Evolutionary conservation across 306 rosid genomes (phyloP), one percentile per base, ranked within the genome.

Genomic region (Hippophae tibetana): DNA sequence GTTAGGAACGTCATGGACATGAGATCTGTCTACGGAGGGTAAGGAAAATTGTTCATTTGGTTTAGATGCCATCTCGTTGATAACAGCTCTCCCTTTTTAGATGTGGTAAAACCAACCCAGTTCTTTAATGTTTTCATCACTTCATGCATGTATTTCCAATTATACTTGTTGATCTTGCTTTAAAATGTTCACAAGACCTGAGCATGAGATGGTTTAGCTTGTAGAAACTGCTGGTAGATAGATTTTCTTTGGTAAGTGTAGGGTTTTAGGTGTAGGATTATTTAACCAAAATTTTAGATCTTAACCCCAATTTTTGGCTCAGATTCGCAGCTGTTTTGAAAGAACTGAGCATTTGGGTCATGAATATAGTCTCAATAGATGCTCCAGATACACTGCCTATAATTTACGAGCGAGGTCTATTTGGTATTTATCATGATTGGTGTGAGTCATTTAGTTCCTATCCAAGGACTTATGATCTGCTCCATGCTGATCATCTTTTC

Each of bases 381-480:
- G 59, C 94, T 6, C 76, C 97, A 8, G 99, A 93, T 49, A 93
- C 99, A 2, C 85, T 93, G 38, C 99, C 99, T 61, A 77, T 88
- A 54, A 88, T 93, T 63, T 93, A 69, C 13, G 99, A 93, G 70
- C 85, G 97, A 56, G 99, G 99, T 64, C 86, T 93, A 47, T 88
- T 88, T 40, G 99, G 99, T 18, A 88, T 86, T 66, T 93, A 93
- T 56, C 99, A 93, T 66, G 97, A 93, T 79, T 93, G 99, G 99
- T 93, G 99, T 7, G 94, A 88, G 63, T 86, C 99, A 49, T 88
- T 88, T 78, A 88, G 81, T 79, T 82, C 99, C 56, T 93, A 93
- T 56, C 99, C 99, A 1, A 88, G 99, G 75, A 14, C 94, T 5
- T 93, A 88, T 18, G 99, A 93, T 74, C 95, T 93, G 64, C 81